Evolutionary conservation across 139 green algal genomes (phyloP).

Genomic region (Chlorella sp.): DNA sequence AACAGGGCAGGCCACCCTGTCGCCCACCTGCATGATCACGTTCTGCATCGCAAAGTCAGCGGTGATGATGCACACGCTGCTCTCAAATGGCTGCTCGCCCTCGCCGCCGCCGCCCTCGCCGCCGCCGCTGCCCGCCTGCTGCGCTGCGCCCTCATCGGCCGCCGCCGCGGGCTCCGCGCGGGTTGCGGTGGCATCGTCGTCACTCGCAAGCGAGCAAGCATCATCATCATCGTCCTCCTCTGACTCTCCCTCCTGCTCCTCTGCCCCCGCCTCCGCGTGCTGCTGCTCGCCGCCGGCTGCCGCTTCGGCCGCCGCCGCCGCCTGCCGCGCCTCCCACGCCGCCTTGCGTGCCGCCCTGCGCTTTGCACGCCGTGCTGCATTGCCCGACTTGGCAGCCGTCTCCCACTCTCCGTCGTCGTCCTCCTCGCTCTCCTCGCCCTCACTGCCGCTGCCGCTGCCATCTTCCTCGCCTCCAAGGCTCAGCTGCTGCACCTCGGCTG

Average conservation of each 20-base stretch:
- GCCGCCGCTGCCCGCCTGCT: conserved; percentile 13
- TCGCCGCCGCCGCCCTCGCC: background rate
- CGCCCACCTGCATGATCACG: conserved; percentile 65
- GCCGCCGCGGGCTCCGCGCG: background rate
- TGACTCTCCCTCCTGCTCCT: background rate
- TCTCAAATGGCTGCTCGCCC: background rate
- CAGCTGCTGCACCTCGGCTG: conserved; percentile 47
- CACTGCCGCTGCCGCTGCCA: background rate
- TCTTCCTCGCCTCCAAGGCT: conserved; percentile 33
- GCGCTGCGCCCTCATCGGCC: conserved; percentile 6
- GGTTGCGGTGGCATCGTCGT: conserved; percentile 6
- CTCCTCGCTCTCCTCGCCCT: conserved; percentile 29
- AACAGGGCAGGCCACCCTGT: background rate
- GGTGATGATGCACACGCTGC: conserved; percentile 78
- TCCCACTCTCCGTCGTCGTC: conserved; percentile 63
- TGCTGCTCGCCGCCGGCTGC: background rate
- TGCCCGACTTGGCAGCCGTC: conserved; percentile 53
- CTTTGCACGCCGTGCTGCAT: conserved; percentile 42
- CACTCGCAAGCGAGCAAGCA: conserved; percentile 32
- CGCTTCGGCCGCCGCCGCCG: conserved; percentile 6
- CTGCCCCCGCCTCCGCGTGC: background rate
- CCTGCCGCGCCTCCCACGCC: conserved; percentile 14
- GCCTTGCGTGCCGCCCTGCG: conserved; percentile 30
- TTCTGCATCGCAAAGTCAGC: conserved; percentile 99
- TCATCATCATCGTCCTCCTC: conserved; percentile 1